Conservation (phyloP, 306 rosid species). For the Begonia fuchsioides region DNA sequence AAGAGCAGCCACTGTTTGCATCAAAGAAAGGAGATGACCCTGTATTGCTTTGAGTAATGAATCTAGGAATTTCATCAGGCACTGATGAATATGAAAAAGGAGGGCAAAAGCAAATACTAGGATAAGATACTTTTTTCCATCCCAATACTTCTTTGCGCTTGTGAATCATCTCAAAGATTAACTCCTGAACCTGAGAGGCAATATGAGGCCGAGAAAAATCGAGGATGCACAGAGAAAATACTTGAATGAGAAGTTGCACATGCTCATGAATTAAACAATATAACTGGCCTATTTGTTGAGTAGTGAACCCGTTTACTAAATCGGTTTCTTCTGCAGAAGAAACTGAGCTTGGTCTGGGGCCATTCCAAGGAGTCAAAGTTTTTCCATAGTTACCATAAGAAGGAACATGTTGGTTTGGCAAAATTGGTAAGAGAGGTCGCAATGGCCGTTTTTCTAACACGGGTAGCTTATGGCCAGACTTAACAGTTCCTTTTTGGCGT, state of each 20-base stretch:
- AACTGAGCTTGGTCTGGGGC: constrained; percentile 14
- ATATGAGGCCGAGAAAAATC: constrained; percentile 65
- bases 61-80: constrained; percentile 28
- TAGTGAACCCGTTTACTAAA: constrained; percentile 64
- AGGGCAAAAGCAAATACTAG: constrained; percentile 53
- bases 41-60: constrained; percentile 14
- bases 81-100: constrained; percentile 26
- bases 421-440: constrained; percentile 73
- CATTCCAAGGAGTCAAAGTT: constrained; percentile 30
- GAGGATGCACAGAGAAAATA: constrained; percentile 56
- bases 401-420: constrained; percentile 29
- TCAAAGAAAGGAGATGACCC: constrained; percentile 24
- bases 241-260: constrained; percentile 87
- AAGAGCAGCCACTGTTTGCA: constrained; percentile 17
- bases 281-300: constrained; percentile 69
- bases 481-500: constrained; percentile 33
- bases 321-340: constrained; percentile 35
- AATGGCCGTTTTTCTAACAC: constrained; percentile 52
- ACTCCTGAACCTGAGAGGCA: constrained; percentile 67
- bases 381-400: constrained; percentile 24
- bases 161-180: constrained; percentile 67
- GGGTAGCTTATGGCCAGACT: constrained; percentile 29
- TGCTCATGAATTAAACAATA: constrained; percentile 77
- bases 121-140: constrained; percentile 52
- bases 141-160: constrained; percentile 45